Percentiles rank a stretch among this genome's conserved stretches.
Evolutionary conservation across 2,329 filamentous ascomycete species (phyloP).

Genomic region (Decorospora gaudefroyi): DNA sequence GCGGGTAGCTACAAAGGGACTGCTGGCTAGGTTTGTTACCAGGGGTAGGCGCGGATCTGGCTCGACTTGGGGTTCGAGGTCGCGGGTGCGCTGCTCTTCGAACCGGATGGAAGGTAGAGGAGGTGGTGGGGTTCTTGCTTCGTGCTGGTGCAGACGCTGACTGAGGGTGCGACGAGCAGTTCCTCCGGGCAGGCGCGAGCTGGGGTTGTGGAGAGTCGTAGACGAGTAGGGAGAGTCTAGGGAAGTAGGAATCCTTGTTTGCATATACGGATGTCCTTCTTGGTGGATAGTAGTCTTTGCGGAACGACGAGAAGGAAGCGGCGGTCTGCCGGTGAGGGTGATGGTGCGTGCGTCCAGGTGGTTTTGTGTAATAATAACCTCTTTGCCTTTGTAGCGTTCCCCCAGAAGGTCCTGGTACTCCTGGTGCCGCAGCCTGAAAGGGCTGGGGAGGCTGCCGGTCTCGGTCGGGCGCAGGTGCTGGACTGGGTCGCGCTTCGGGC

Average conservation of each 20-base stretch:
- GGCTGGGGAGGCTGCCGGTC: constrained; percentile 11
- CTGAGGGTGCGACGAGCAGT: neutral
- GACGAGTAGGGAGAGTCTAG: constrained; percentile 17
- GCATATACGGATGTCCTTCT: neutral
- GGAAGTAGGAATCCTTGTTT: constrained; percentile 22
- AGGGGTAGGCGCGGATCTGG: constrained; percentile 13
- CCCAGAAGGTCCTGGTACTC: constrained; percentile 30
- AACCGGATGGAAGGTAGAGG: neutral
- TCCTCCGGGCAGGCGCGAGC: constrained; percentile 5
- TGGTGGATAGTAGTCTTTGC: constrained; percentile 10
- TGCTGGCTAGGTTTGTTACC: constrained; percentile 14
- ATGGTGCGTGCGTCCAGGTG: constrained; percentile 13
- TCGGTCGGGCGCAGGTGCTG: neutral
- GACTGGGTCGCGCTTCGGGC: neutral
- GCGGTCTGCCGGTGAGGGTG: neutral
- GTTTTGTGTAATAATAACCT: constrained; percentile 17
- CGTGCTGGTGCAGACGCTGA: neutral
- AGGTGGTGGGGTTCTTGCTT: neutral
- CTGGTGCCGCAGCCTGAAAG: constrained; percentile 31
- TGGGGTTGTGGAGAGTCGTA: constrained; percentile 12
- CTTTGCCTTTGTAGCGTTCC: constrained; percentile 39
- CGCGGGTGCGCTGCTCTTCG: no score
- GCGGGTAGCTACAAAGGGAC: constrained; percentile 2
- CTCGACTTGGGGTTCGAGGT: no score
- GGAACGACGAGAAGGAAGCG: constrained; percentile 4